A percentile compares a stretch with the other conserved stretches of the same genome.
Conservation (phyloP, 257 asterid genomes). For the Nicotiana tabacum region DNA sequence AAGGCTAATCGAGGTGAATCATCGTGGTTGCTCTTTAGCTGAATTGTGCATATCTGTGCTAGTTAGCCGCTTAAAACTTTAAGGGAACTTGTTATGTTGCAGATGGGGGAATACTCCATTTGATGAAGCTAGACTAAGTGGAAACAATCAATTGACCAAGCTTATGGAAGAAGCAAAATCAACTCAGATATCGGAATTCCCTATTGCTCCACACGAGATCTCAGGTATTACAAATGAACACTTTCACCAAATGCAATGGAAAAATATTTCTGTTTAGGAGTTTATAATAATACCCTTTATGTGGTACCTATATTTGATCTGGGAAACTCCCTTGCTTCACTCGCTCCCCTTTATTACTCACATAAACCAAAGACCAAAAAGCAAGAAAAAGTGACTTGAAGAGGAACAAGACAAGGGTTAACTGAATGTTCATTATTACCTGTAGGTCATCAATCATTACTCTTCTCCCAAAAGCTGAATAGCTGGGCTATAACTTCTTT, state of each 20-base stretch:
- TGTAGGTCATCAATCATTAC: neutral
- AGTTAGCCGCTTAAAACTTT: slow-evolving; percentile 10
- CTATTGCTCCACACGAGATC: slow-evolving; percentile 28
- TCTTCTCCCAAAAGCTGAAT: neutral
- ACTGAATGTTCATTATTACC: neutral
- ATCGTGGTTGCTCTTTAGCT: neutral
- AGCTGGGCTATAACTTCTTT: neutral
- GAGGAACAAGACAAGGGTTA: neutral
- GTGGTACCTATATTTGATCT: neutral
- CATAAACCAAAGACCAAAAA: neutral
- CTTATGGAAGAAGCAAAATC: slow-evolving; percentile 67
- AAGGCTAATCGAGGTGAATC: neutral
- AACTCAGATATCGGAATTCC: slow-evolving; percentile 39
- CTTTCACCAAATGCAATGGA: neutral
- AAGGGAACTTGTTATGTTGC: slow-evolving; percentile 19
- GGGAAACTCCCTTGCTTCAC: neutral
- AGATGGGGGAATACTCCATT: slow-evolving; percentile 87
- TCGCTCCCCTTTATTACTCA: neutral
- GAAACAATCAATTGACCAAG: slow-evolving; percentile 64
- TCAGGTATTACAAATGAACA: slow-evolving; percentile 39
- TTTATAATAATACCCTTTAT: neutral
- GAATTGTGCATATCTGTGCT: neutral
- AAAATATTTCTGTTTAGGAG: neutral
- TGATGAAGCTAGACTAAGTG: slow-evolving; percentile 68
- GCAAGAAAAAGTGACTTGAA: neutral